Evolutionary conservation across 2,329 filamentous ascomycete genomes (phyloP).

Genomic region (Ophiobolus disseminans): DNA sequence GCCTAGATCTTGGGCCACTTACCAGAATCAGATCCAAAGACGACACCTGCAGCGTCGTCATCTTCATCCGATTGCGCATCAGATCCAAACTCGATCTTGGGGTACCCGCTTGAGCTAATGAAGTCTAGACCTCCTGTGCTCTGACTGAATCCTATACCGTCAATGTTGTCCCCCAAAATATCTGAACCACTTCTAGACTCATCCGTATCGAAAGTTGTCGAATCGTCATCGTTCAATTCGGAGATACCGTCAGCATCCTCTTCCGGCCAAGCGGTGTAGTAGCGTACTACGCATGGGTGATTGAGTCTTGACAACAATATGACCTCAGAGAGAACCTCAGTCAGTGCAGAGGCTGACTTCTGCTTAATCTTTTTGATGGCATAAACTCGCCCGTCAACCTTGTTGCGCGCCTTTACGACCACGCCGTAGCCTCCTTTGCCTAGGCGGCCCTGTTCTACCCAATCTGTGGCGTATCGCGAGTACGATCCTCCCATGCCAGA

Average conservation of each 20-base stretch:
- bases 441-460: conserved; percentile 85
- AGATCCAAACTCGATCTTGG: conserved; percentile 79
- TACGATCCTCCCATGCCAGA: conserved; percentile 49
- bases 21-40: conserved; percentile 50
- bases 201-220: conserved; percentile 36
- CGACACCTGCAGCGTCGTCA: conserved; percentile 42
- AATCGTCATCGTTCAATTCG: conserved; percentile 43
- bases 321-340: conserved; percentile 84
- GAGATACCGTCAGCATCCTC: conserved; percentile 61
- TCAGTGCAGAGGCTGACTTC: conserved; percentile 74
- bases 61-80: conserved; percentile 54
- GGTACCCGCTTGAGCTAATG: conserved; percentile 83
- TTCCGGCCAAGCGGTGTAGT: conserved; percentile 95
- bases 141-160: too few relatives aligned
- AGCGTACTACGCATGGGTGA: conserved; percentile 85
- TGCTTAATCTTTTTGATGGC: conserved; percentile 97
- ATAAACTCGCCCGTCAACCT: conserved; percentile 90
- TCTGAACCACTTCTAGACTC: conserved; percentile 36
- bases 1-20: conserved; percentile 4
- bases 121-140: conserved; percentile 85
- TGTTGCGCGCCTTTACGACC: conserved; percentile 93
- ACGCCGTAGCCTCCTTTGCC: conserved; percentile 96
- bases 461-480: conserved; percentile 87
- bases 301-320: conserved; percentile 90
- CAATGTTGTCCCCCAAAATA: too few relatives aligned